Base-by-base conservation (phyloP, 1,284 basidiomycete species). In the Amylostereum areolatum region DNA sequence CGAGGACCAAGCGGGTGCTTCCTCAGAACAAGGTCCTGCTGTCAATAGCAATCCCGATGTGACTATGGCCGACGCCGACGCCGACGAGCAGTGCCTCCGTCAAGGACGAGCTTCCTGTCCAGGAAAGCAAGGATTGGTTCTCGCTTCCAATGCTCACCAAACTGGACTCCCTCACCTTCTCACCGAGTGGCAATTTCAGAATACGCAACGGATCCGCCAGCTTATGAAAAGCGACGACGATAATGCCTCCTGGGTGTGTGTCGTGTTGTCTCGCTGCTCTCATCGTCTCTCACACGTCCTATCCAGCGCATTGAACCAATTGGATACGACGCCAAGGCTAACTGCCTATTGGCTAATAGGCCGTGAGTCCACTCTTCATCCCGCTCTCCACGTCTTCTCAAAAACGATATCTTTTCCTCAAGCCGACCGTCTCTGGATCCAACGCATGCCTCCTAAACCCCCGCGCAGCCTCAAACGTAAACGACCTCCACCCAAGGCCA, bases 301-400 rank as follows among this genome's bases (percentile, higher is more conserved):
- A 37, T 37, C 39, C 59, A 92, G 89, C 82, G 91, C 30, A 83
- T 90, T 48, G 89, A 92, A 59, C 92, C 92, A 2, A 82, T 93
- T 56, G 92, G 93, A 6, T 90, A 87, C 61, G 92, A 96, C 61
- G 74, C 78, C 18, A 83, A 85, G 58, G 75, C 74, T 25, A 93
- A 92, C n/a, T 64, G 84, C 87, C 0, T 96, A 94, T 64, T 94
- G 90, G 91, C 70, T 92, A 24, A 89, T 94, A 57, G 91, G 92
- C 29, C 74, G 85, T 86, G 65, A 42, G 74, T 59, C n/a, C 33
- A 40, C 37, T 43, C 18, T 33, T 39, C 34, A 33, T 36, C 6
- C 28, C 28, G 35, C 34, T 47, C 25, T 25, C 33, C 41, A 28
- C 7, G 8, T 45, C 43, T 35, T 9, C 45, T 52, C 40, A 56